phyloP scores from a whole-genome alignment of 345 rosid genomes.

The Euphorbia peplus region DNA sequence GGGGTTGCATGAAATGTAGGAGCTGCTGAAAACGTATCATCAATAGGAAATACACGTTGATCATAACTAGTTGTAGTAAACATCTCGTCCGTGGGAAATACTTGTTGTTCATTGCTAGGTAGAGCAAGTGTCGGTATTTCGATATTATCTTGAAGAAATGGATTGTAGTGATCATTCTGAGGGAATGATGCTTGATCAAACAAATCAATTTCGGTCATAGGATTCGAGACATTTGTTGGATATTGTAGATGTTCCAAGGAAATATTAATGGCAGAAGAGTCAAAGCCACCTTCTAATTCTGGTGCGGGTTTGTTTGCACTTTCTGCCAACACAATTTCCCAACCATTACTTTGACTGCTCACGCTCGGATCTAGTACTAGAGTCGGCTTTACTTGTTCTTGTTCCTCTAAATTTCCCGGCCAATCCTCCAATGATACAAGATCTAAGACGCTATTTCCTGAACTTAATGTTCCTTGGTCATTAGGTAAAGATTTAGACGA shows the following conservation, averaged over 20 bases:
- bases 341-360: slow-evolving; percentile 25
- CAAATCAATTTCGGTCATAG: background rate
- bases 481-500: slow-evolving; percentile 30
- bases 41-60: slow-evolving; percentile 6
- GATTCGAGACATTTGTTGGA: background rate
- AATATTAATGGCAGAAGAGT: background rate
- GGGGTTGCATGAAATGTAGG: slow-evolving; percentile 57
- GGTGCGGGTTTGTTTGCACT: slow-evolving; percentile 26
- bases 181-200: slow-evolving; percentile 7
- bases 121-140: background rate
- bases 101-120: background rate
- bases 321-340: slow-evolving; percentile 59
- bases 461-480: slow-evolving; percentile 20
- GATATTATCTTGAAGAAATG: slow-evolving; percentile 34
- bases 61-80: slow-evolving; percentile 24
- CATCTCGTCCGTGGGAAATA: slow-evolving; percentile 11
- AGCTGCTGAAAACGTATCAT: slow-evolving; percentile 28
- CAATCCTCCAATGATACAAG: slow-evolving; percentile 41
- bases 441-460: slow-evolving; percentile 19
- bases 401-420: slow-evolving; percentile 15
- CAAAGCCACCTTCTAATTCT: slow-evolving; percentile 14
- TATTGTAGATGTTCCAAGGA: slow-evolving; percentile 10
- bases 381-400: slow-evolving; percentile 5
- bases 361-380: slow-evolving; percentile 3
- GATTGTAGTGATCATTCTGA: slow-evolving; percentile 24